Evolutionary conservation across 306 rosid species (phyloP), one percentile per base, ranked within the genome.

Genomic region (Ormosia emarginata): DNA sequence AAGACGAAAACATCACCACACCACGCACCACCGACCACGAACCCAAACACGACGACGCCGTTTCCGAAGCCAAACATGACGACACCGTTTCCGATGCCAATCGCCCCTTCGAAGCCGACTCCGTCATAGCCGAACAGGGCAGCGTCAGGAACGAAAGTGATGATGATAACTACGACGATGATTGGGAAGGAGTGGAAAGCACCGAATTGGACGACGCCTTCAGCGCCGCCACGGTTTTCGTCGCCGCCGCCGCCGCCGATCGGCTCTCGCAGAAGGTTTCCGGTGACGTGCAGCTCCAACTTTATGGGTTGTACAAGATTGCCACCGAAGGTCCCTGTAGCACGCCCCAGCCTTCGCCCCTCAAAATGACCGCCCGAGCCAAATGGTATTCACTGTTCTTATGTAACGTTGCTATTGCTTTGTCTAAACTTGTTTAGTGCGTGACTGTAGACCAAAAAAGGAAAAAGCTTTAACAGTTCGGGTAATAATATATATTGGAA

Each of bases 261-360:
- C 94, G 99, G 2, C 78, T 93, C 1, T 91, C 96, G n/a, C 93
- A 89, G 87, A 93, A 92, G 88, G 92, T 93, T 0, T 90, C 98
- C 2, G 89, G 14, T 36, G 97, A 92, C 7, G 71, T 80, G 69
- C 99, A 93, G 89, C 84, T 96, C 53, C 93, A 83, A 92, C 97
- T 96, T 13, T 96, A 96, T 5, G 98, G 97, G 15, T 78, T 91
- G 68, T 96, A 96, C 86, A 96, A 96, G 90, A 93, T 96, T 63
- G 98, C 99, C 17, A 96, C 99, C 2, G 99, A 96, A 83, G 99
- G 99, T 9, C 99, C 99, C 7, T 96, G 99, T 56, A 90, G 90
- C 73, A 50, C 93, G 11, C 90, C 97, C 3, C 99, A 92, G 78
- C 99, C 99, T 2, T 93, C 97, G 67, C 87, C 99, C 4, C 86